Conservation (phyloP, 805 yeast species). For the Hanseniaspora lindneri region DNA sequence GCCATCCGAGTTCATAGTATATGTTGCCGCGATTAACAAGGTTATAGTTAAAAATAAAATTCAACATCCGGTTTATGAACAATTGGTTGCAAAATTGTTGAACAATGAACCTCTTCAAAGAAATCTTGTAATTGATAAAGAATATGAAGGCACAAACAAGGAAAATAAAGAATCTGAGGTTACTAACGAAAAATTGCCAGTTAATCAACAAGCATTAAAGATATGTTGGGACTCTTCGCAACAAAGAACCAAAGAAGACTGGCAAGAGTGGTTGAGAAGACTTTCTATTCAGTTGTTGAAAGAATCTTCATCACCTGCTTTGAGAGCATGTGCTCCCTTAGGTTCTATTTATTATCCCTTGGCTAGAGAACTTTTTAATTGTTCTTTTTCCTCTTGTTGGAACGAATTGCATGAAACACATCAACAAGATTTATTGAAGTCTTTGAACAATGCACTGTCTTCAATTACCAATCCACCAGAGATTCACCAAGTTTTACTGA, state of each 20-base stretch:
- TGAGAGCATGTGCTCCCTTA: conserved; percentile 81
- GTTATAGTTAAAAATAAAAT: conserved; percentile 50
- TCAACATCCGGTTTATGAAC: conserved; percentile 66
- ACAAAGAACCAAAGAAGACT: conserved; percentile 81
- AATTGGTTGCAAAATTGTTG: conserved; percentile 60
- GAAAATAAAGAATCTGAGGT: conserved; percentile 43
- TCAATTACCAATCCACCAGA: conserved; percentile 93
- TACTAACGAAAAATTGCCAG: conserved; percentile 62
- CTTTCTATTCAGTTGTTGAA: conserved; percentile 73
- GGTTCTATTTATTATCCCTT: conserved; percentile 80
- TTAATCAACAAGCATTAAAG: conserved; percentile 51
- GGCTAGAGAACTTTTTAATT: conserved; percentile 83
- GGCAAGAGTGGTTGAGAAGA: conserved; percentile 95
- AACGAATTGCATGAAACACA: conserved; percentile 75
- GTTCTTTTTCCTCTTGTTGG: conserved; percentile 95
- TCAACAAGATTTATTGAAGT: conserved; percentile 77
- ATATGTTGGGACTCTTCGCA: conserved; percentile 88
- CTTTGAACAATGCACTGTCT: conserved; percentile 75
- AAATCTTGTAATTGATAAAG: conserved; percentile 56
- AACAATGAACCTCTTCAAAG: conserved; percentile 82
- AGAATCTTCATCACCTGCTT: conserved; percentile 88
- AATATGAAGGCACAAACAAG: conserved; percentile 32
- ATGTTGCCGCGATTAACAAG: conserved; percentile 69
- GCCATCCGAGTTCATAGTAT: conserved; percentile 73
- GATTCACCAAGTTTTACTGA: conserved; percentile 76